Evolutionary conservation across 805 yeast species (phyloP), one percentile per base, ranked within the genome.

Genomic region (Komagataella pastoris): DNA sequence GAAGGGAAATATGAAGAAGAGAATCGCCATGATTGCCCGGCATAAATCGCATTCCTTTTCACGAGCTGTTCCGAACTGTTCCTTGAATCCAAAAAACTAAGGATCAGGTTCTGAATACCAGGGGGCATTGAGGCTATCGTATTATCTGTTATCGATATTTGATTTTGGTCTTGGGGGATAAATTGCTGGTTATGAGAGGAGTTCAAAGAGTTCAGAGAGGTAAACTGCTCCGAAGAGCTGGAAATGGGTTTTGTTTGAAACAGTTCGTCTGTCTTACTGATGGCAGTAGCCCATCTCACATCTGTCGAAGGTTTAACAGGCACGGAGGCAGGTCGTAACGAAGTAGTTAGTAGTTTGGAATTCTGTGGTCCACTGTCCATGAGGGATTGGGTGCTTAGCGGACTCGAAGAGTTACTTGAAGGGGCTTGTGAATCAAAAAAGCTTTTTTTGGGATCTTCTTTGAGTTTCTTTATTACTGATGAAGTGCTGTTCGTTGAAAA

Each of bases 311-410:
- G 61, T 50, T 60, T 58, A n/a, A 59, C 60, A 24, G 69, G 69
- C 52, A 64, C 69, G 2, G 67, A 65, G 1, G 70, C 69, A 8
- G 70, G 69, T 54, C 65, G 65, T 46, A 66, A 52, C 1, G 67
- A 63, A 7, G 68, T 59, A 3, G 49, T 17, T 24, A 44, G 14
- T 30, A 30, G 40, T 8, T 30, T 30, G 40, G 40, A 30, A 30
- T 30, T 30, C n/a, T 8, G 40, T 8, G 40, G n/a, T 10, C 12
- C 40, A 10, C 14, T 30, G 14, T 30, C 40, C 40, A 30, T 30
- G 14, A 30, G 40, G 14, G 40, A 10, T 14, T 30, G 40, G 14
- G 40, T 30, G 14, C 40, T 30, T 30, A 30, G 14, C n/a, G 40
- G 40, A 30, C 40, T 30, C 14, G 40, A 8, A 14, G 40, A 3